phyloP scores from a whole-genome alignment of 768 basidiomycete genomes.

The Neoboletus magnificus region DNA sequence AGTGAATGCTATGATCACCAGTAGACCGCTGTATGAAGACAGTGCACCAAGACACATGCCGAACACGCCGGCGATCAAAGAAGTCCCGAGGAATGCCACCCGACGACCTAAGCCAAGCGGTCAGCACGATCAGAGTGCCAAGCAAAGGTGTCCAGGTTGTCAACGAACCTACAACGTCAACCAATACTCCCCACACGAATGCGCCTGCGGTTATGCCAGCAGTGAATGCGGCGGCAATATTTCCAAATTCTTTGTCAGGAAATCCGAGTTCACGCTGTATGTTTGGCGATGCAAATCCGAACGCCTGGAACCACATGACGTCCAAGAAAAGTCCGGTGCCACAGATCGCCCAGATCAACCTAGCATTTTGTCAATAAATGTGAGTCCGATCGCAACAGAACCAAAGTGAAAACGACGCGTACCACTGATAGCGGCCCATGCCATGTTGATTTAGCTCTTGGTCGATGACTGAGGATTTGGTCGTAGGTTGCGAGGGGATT shows the following conservation, averaged over 20 bases:
- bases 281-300: background rate
- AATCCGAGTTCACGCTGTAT: conserved; percentile 17
- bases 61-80: conserved; percentile 10
- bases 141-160: background rate
- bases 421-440: conserved; percentile 19
- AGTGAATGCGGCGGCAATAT: background rate
- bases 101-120: conserved; percentile 6
- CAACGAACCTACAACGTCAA: conserved; percentile 18
- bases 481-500: background rate
- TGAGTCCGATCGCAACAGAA: background rate
- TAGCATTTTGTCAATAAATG: background rate
- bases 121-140: background rate
- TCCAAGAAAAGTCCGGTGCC: conserved; percentile 10
- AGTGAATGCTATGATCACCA: conserved; percentile 7
- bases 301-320: conserved; percentile 3
- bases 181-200: conserved; percentile 14
- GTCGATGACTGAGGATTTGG: conserved; percentile 11
- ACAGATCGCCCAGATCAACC: conserved; percentile 16
- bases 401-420: background rate
- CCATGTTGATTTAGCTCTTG: conserved; percentile 11
- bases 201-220: conserved; percentile 4
- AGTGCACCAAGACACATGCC: conserved; percentile 12
- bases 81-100: conserved; percentile 15
- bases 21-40: conserved; percentile 10
- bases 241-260: conserved; percentile 16